Base-by-base conservation (phyloP, 179 eudicot species). In the Nepenthes alata region DNA sequence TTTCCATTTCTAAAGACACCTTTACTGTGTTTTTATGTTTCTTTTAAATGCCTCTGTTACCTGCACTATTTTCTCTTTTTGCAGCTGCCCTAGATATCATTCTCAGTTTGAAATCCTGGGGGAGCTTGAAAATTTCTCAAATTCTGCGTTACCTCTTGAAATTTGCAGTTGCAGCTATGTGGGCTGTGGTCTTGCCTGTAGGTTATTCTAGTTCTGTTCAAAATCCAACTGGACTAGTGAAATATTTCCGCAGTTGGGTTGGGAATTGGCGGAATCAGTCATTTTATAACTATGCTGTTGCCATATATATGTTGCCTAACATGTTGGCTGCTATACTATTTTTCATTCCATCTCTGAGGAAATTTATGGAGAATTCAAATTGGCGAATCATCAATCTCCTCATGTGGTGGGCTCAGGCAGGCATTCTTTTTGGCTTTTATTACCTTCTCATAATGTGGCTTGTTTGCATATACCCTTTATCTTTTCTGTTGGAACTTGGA, bases 391-490 rank as follows among this genome's bases (percentile, higher is more conserved):
- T 90, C 67, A 68, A 60, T 59, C 62, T 90, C 68, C 64, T 90
- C 45, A 79, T 85, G 85, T 94, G 99, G 99, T 94, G 99, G 99
- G 79, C 97, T 62, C 99, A 94, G 97, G 99, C 70, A 87, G 79
- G 90, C 63, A 66, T 58, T 41, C 36, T 61, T 35, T 3, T 4
- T 37, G 25, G 45, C 45, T 41, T 4, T 41, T 41, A 41, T 25
- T 41, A 41, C 45, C 45, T 41, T 41, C 36, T 56, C 44, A n/a
- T 10, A 3, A 14, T 12, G 34, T 35, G 11, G 12, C 35, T 11
- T 5, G 4, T 52, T 52, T 52, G 3, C 45, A 52, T 52, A 4
- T n/a, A 2, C 55, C 55, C 14, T 14, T n/a, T 49, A 13, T 4
- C 25, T 4, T 15, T 25, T 52, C 4, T 15, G 4, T 1, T 52